Evolutionary conservation across 345 rosid species (phyloP), one percentile per base, ranked within the genome.

Genomic region (Mallotus nudiflorus): DNA sequence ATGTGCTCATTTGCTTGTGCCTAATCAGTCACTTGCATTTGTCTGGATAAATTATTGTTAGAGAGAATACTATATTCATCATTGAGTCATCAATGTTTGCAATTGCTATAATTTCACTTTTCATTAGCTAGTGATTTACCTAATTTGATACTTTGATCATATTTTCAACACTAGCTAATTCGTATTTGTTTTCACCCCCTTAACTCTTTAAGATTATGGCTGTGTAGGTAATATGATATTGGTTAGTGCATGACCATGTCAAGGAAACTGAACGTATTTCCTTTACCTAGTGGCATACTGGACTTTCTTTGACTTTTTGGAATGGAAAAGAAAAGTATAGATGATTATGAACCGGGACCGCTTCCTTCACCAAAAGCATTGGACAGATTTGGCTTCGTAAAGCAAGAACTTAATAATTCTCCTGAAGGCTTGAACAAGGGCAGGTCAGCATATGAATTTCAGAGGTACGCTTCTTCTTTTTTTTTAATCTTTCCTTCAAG

Each of bases 311-410:
- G 80, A 74, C 29, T 44, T 73, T 67, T 81, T 83, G 66, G 51
- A 75, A 92, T 89, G 99, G 98, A 92, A 67, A 86, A 80, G 77
- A 74, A 82, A 77, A 83, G 40, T 73, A 68, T 63, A 66, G 92
- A 88, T 70, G 93, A 88, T 51, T 70, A 71, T 70, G 99, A 95
- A 73, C 75, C 84, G 9, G 95, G 87, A 55, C 83, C 91, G 9
- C 74, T 76, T 68, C 93, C 97, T 75, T 74, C 86, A 20, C 89
- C 84, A 28, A 83, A 79, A 70, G 78, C 81, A 0, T 44, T 90
- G 72, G 97, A 95, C 75, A 87, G 83, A 85, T 88, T 87, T 78
- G 95, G 97, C 68, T 87, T 87, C 73, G 68, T 86, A 46, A 94
- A 88, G 84, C 90, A 85, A 74, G 96, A 90, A 62, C 74, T 54